Evolutionary conservation across 1,284 basidiomycete species (phyloP).

Genomic region (Veloboletus limbatus): DNA sequence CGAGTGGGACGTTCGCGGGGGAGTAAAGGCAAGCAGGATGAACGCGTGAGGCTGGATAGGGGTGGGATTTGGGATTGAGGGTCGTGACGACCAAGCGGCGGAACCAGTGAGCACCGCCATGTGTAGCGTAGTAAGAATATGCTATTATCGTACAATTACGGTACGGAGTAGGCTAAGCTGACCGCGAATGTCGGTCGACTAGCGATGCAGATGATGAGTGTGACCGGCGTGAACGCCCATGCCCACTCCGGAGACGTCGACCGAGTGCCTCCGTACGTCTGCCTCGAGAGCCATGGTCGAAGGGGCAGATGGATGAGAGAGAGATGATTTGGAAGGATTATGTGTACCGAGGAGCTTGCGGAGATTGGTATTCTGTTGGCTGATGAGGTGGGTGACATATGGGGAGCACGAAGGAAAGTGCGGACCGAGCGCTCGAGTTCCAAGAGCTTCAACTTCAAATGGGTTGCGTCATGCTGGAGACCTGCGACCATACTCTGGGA

Average conservation of each 20-base stretch:
- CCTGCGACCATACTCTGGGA: constrained; percentile 68
- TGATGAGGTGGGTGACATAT: background rate
- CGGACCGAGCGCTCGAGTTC: constrained; percentile 64
- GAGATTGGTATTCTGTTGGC: constrained; percentile 30
- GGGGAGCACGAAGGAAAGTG: background rate
- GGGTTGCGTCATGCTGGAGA: constrained; percentile 59
- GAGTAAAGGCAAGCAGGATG: constrained; percentile 82
- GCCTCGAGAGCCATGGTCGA: constrained; percentile 31
- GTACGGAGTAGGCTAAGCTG: constrained; percentile 2
- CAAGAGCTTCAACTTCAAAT: constrained; percentile 56
- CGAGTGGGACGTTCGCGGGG: constrained; percentile 74
- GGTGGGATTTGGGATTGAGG: constrained; percentile 61
- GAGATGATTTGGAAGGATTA: constrained; percentile 19
- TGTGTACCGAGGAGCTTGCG: constrained; percentile 32
- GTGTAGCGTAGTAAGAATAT: constrained; percentile 7
- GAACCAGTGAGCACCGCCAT: background rate
- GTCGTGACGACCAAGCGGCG: constrained; percentile 18
- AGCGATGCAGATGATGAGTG: constrained; percentile 11
- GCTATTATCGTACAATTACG: constrained; percentile 23
- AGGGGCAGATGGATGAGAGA: constrained; percentile 27
- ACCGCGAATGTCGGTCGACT: background rate
- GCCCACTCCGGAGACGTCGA: constrained; percentile 32
- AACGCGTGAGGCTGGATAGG: constrained; percentile 59
- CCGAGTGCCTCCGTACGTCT: constrained; percentile 33
- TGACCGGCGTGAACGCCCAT: constrained; percentile 25